Percentiles rank a stretch among this genome's conserved stretches.
Conservation (phyloP, 495 filamentous ascomycete species). For the Annulohypoxylon bovei region DNA sequence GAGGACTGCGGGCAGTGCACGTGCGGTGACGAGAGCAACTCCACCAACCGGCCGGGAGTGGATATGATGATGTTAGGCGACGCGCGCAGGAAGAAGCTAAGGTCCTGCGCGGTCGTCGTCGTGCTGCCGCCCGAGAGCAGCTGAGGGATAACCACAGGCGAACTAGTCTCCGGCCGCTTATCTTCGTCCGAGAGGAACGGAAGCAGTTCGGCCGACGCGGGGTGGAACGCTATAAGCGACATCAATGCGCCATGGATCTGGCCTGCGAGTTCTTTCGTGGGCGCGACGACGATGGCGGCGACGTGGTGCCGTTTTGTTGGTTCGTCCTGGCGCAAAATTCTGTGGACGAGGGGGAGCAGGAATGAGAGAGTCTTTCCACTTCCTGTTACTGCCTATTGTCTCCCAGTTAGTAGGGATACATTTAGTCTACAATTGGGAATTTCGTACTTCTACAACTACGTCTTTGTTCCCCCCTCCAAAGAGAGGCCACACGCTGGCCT, state of each 20-base stretch:
- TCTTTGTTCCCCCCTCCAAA: slow-evolving; percentile 90
- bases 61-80: slow-evolving; percentile 88
- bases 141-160: slow-evolving; percentile 77
- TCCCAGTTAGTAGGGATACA: slow-evolving; percentile 4
- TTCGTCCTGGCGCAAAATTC: slow-evolving; percentile 74
- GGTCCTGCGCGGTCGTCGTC: slow-evolving; percentile 83
- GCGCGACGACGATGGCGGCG: slow-evolving; percentile 88
- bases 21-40: slow-evolving; percentile 88
- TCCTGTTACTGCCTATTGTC: slow-evolving; percentile 80
- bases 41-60: slow-evolving; percentile 88
- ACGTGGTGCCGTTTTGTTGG: slow-evolving; percentile 88
- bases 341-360: slow-evolving; percentile 87
- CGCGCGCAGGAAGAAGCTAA: slow-evolving; percentile 78
- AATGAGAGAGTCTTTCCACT: slow-evolving; percentile 95
- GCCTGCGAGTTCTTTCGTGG: slow-evolving; percentile 89
- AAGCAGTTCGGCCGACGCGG: slow-evolving; percentile 73
- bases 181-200: slow-evolving; percentile 59
- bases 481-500: slow-evolving; percentile 84
- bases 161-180: slow-evolving; percentile 60
- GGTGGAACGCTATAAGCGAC: slow-evolving; percentile 83
- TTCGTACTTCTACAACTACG: slow-evolving; percentile 82
- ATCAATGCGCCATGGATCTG: slow-evolving; percentile 89
- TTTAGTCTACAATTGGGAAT: not conserved
- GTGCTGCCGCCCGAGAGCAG: slow-evolving; percentile 82
- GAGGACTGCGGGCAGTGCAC: slow-evolving; percentile 88